Base-by-base conservation (phyloP, 805 yeast species). In the Ogataea salicorniae region DNA sequence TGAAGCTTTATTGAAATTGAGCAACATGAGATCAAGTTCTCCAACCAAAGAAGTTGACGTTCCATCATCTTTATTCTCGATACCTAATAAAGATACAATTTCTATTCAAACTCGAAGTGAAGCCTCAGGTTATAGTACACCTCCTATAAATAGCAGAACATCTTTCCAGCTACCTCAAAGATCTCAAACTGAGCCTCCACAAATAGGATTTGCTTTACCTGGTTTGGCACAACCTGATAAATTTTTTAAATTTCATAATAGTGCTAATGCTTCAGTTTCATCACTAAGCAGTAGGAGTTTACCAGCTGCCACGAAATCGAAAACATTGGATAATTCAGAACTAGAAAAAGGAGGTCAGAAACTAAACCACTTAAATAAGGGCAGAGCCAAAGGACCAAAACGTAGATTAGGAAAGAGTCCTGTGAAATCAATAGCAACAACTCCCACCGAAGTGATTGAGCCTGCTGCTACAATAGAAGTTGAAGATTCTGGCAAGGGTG, bases 371-470 rank as follows among this genome's bases (percentile, higher is more conserved):
- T 60, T 73, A 2, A 77, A 70, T 40, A 79, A 77, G 54, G 47
- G 61, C 0, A 63, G 83, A 45, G 64, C 80, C 16, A 72, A 66
- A 46, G 83, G 83, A 0, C 83, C 83, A 0, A 75, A 71, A 55
- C 61, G 83, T 51, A 63, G 74, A 43, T 63, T 74, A 17, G 81
- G 82, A 1, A 66, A 67, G 45, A 51, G 31, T 9, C 3, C 39
- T 13, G 35, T 13, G n/a, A 18, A 41, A 6, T 26, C 31, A 9
- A 3, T 26, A 11, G 31, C 18, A 13, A 3, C 23, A 18, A 3
- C 22, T 15, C 37, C 37, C 0, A 13, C 34, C 3, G 16, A 9
- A 20, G 45, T 35, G 34, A 6, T 16, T 16, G 33, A n/a, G 22
- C 22, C 13, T 36, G 38, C 16, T 20, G 39, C 20, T 36, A 20